These are phyloP conservation scores for Saccharomycopsis oosterbeekiorum DNA, from an alignment of 805 yeast species.

Conservation along the genomic window DNA sequence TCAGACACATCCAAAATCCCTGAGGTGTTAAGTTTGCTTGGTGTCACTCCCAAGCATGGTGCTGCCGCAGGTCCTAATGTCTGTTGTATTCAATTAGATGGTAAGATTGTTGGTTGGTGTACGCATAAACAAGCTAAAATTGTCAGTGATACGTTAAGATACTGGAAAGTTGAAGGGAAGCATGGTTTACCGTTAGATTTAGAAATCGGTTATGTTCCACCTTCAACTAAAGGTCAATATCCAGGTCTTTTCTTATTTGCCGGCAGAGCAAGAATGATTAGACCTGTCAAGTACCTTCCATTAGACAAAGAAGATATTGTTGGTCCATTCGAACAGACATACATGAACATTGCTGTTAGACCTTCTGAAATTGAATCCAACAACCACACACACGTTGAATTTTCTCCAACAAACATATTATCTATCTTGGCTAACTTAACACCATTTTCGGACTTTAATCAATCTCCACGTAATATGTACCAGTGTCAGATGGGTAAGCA, in stretches of 20 bases:
- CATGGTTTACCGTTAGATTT: slow-evolving; percentile 75
- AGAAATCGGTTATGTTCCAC: slow-evolving; percentile 94
- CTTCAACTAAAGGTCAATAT: slow-evolving; percentile 91
- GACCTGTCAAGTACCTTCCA: slow-evolving; percentile 91
- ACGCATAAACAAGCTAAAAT: slow-evolving; percentile 79
- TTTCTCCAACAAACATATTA: slow-evolving; percentile 85
- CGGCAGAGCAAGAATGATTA: slow-evolving; percentile 88
- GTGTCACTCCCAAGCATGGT: slow-evolving; percentile 72
- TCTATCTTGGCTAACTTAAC: slow-evolving; percentile 95
- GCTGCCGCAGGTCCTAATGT: slow-evolving; percentile 80
- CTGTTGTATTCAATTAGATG: slow-evolving; percentile 90
- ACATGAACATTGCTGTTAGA: slow-evolving; percentile 91
- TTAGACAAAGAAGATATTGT: slow-evolving; percentile 73
- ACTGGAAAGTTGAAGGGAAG: slow-evolving; percentile 80
- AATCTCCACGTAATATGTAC: slow-evolving; percentile 98
- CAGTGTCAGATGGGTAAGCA: slow-evolving; percentile 99
- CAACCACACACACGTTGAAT: slow-evolving; percentile 88
- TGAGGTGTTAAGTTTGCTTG: slow-evolving; percentile 52
- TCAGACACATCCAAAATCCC: slow-evolving; percentile 71
- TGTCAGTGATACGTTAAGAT: slow-evolving; percentile 83
- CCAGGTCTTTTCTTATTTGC: slow-evolving; percentile 92
- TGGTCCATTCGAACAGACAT: slow-evolving; percentile 97
- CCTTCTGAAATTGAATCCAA: slow-evolving; percentile 80
- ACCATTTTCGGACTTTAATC: slow-evolving; percentile 97
- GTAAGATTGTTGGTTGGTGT: slow-evolving; percentile 88